A percentile compares a stretch with the other conserved stretches of the same genome.
These are phyloP conservation scores for Aspergillus melleus DNA, from an alignment of 2,329 filamentous ascomycete species.

Conservation along the genomic window DNA sequence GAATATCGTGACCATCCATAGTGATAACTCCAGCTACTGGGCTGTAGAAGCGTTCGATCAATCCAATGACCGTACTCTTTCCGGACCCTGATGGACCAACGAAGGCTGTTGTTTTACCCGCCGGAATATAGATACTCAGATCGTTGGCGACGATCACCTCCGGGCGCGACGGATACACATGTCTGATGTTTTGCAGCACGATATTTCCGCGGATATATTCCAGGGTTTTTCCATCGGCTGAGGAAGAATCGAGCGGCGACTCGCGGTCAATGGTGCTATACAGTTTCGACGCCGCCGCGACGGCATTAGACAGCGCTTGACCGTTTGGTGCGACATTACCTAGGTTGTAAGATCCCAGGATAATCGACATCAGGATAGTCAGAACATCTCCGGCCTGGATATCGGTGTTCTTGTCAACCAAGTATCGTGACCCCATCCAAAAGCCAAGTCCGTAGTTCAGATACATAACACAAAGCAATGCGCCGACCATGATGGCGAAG, in stretches of 20 bases:
- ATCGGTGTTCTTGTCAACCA: conserved; percentile 18
- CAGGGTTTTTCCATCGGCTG: conserved; percentile 26
- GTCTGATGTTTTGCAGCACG: conserved; percentile 44
- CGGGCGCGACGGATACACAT: conserved; percentile 50
- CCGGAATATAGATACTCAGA: conserved; percentile 46
- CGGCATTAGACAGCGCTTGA: conserved; percentile 44
- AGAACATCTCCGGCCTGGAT: conserved; percentile 28
- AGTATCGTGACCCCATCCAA: conserved; percentile 35
- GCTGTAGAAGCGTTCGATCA: conserved; percentile 60
- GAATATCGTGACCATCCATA: conserved; percentile 74
- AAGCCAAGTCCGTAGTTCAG: conserved; percentile 35
- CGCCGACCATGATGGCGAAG: conserved; percentile 30
- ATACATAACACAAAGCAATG: conserved; percentile 34
- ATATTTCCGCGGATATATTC: conserved; percentile 32
- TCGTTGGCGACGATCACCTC: conserved; percentile 44
- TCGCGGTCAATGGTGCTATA: conserved; percentile 43
- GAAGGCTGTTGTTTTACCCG: conserved; percentile 55
- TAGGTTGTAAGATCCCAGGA: conserved; percentile 41
- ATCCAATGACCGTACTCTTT: conserved; percentile 45
- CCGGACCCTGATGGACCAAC: conserved; percentile 56
- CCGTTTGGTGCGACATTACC: conserved; percentile 43
- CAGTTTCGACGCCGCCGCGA: conserved; percentile 39
- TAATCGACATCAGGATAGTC: conserved; percentile 31
- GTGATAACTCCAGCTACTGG: conserved; percentile 50
- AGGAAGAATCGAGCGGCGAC: conserved; percentile 43